Evolutionary conservation across 179 eudicot species (phyloP).

Genomic region (Corrigiola litoralis): DNA sequence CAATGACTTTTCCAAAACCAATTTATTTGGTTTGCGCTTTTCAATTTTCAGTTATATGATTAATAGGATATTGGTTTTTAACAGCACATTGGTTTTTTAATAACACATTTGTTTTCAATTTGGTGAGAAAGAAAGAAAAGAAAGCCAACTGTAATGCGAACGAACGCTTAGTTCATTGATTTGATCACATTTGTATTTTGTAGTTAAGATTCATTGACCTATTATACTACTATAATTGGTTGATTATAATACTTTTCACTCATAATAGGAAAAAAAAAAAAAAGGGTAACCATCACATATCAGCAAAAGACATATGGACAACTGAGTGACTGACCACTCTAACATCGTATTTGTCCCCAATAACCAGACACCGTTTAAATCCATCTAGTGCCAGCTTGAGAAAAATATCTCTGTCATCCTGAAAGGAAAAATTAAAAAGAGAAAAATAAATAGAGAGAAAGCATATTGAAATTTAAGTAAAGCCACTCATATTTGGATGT

Average conservation of each 20-base stretch:
- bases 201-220: too few relatives aligned
- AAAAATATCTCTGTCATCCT: slow-evolving; percentile 95
- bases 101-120: too few relatives aligned
- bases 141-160: too few relatives aligned
- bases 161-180: too few relatives aligned
- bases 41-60: too few relatives aligned
- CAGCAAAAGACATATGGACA: neutral
- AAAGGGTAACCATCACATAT: neutral
- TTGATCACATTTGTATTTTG: too few relatives aligned
- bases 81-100: too few relatives aligned
- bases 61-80: too few relatives aligned
- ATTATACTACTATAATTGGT: neutral
- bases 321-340: slow-evolving; percentile 63
- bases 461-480: neutral
- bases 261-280: neutral
- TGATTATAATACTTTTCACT: neutral
- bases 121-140: too few relatives aligned
- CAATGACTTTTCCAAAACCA: too few relatives aligned
- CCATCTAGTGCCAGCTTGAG: slow-evolving; percentile 80
- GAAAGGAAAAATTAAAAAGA: slow-evolving; percentile 16
- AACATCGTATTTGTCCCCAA: slow-evolving; percentile 95
- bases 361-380: slow-evolving; percentile 75
- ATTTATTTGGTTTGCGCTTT: too few relatives aligned
- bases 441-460: neutral
- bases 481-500: neutral